Percentiles rank a stretch among this genome's conserved stretches.
Evolutionary conservation across 2,329 filamentous ascomycete genomes (phyloP).

Genomic region (Penicillium sp.): DNA sequence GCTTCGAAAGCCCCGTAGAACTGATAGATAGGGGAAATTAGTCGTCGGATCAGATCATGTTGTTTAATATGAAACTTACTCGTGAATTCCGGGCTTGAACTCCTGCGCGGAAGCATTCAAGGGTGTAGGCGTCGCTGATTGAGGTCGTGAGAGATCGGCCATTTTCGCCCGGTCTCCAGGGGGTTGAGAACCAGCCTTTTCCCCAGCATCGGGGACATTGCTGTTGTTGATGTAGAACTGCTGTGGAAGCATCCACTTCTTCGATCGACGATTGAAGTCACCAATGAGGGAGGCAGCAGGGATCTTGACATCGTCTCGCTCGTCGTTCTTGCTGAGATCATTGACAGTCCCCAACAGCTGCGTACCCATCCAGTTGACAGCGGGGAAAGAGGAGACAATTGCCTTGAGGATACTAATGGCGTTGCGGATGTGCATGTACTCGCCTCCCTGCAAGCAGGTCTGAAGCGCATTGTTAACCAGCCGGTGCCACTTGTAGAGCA

Average conservation of each 20-base stretch:
- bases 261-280: slow-evolving; percentile 51
- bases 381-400: slow-evolving; percentile 80
- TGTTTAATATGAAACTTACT: slow-evolving; percentile 35
- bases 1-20: slow-evolving; percentile 28
- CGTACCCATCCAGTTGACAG: slow-evolving; percentile 81
- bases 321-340: slow-evolving; percentile 46
- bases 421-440: slow-evolving; percentile 98
- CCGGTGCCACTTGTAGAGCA: slow-evolving; percentile 89
- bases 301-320: slow-evolving; percentile 53
- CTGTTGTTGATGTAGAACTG: slow-evolving; percentile 44
- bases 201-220: slow-evolving; percentile 19
- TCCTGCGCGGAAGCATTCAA: slow-evolving; percentile 46
- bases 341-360: slow-evolving; percentile 48
- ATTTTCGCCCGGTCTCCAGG: slow-evolving; percentile 30
- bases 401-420: slow-evolving; percentile 86
- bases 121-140: slow-evolving; percentile 36
- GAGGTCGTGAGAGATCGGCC: slow-evolving; percentile 29
- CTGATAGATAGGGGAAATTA: slow-evolving; percentile 31
- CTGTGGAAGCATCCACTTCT: slow-evolving; percentile 52
- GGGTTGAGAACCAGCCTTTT: slow-evolving; percentile 29
- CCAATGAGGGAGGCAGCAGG: slow-evolving; percentile 53
- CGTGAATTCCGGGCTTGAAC: slow-evolving; percentile 40
- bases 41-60: slow-evolving; percentile 10
- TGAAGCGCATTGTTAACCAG: slow-evolving; percentile 78
- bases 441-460: slow-evolving; percentile 74